Evolutionary conservation across 805 yeast species (phyloP).

Genomic region (Sungouiella thailandica): DNA sequence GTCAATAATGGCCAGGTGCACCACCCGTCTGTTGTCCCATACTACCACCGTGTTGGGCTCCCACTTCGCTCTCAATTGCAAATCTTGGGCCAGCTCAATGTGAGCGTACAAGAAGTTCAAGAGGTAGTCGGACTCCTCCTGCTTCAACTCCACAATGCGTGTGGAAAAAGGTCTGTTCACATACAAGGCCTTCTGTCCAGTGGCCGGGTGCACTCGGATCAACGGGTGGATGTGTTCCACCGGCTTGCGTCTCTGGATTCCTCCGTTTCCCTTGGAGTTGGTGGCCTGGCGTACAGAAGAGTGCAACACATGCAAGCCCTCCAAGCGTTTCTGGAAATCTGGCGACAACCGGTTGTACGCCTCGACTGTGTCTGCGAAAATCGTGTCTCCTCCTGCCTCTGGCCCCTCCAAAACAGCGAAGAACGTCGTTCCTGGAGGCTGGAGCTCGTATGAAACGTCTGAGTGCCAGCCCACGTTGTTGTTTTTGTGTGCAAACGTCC

Average conservation of each 20-base stretch:
- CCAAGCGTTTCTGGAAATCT: constrained; percentile 26
- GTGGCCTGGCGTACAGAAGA: constrained; percentile 29
- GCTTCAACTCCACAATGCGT: constrained; percentile 30
- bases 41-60: constrained; percentile 32
- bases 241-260: constrained; percentile 28
- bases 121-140: constrained; percentile 29
- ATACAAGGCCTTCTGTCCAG: constrained; percentile 26
- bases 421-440: constrained; percentile 31
- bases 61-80: constrained; percentile 35
- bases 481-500: constrained; percentile 23
- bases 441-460: constrained; percentile 32
- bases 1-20: constrained; percentile 33
- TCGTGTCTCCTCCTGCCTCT: constrained; percentile 35
- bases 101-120: constrained; percentile 28
- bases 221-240: constrained; percentile 33
- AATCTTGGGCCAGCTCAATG: constrained; percentile 29
- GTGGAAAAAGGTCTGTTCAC: constrained; percentile 32
- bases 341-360: constrained; percentile 34
- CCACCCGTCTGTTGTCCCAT: constrained; percentile 32
- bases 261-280: constrained; percentile 25
- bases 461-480: constrained; percentile 34
- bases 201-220: constrained; percentile 32
- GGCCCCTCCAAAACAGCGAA: constrained; percentile 34
- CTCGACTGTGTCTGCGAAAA: constrained; percentile 34
- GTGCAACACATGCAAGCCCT: constrained; percentile 31